These are phyloP conservation scores for Boletus nobilissimus DNA, from an alignment of 1,284 basidiomycete genomes.

Conservation along the genomic window DNA sequence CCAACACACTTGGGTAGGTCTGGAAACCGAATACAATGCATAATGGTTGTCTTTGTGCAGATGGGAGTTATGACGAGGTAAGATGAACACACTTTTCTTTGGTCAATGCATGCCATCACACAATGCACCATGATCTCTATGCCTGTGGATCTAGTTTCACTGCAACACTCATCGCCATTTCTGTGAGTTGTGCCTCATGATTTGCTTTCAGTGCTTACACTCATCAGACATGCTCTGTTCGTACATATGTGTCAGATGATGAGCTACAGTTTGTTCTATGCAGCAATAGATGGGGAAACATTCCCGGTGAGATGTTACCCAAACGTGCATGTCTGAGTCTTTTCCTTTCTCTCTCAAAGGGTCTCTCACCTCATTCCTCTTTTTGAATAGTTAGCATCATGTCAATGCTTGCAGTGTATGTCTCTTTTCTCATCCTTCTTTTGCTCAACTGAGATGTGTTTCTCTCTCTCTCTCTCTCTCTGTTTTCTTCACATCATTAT, in stretches of 20 bases:
- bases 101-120: not conserved
- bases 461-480: too few relatives aligned
- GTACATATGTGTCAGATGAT: too few relatives aligned
- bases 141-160: not conserved
- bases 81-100: not conserved
- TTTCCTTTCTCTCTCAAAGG: too few relatives aligned
- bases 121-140: too few relatives aligned
- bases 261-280: too few relatives aligned
- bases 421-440: not conserved
- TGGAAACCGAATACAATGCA: constrained; percentile 10
- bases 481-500: too few relatives aligned
- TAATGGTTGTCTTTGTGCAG: constrained; percentile 14
- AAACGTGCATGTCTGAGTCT: not conserved
- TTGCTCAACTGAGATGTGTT: too few relatives aligned
- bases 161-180: not conserved
- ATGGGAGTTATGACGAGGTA: constrained; percentile 7
- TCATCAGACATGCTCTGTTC: too few relatives aligned
- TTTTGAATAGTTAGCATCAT: not conserved
- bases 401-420: not conserved
- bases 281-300: too few relatives aligned
- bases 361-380: too few relatives aligned
- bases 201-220: too few relatives aligned
- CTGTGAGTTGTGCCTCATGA: too few relatives aligned
- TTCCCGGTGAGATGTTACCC: not conserved
- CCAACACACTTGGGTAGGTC: constrained; percentile 3